phyloP scores from a whole-genome alignment of 2,329 filamentous ascomycete species.

The Reticulascus tulasneorum region DNA sequence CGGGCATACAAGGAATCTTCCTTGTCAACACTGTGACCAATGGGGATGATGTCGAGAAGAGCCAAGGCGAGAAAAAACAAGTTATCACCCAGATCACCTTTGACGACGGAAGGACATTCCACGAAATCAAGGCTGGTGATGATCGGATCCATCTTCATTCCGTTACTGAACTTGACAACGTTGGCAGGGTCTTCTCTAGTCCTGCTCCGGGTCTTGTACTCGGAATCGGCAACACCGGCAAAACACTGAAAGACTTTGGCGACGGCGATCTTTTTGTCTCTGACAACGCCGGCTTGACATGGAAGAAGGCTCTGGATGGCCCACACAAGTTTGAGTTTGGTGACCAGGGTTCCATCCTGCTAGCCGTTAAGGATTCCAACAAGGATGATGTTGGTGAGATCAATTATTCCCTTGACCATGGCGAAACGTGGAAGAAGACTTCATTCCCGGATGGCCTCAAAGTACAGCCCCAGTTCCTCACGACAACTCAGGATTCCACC shows the following conservation, averaged over 20 bases:
- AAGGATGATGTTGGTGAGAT: conserved; percentile 55
- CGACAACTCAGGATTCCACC: conserved; percentile 88
- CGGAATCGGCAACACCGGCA: conserved; percentile 88
- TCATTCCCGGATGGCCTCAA: conserved; percentile 63
- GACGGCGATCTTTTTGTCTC: conserved; percentile 84
- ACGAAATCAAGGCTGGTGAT: conserved; percentile 63
- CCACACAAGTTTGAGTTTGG: conserved; percentile 97
- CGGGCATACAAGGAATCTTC: conserved; percentile 87
- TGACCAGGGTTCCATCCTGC: conserved; percentile 82
- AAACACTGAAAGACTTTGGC: conserved; percentile 63
- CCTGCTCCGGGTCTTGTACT: conserved; percentile 90
- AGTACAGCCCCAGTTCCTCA: conserved; percentile 69
- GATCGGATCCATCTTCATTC: conserved; percentile 83
- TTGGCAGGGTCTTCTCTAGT: conserved; percentile 87
- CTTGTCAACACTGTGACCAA: conserved; percentile 89
- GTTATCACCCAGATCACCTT: conserved; percentile 84
- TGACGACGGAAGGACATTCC: conserved; percentile 87
- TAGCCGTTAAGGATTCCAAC: conserved; percentile 74
- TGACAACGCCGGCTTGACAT: conserved; percentile 83
- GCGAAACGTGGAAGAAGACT: conserved; percentile 74
- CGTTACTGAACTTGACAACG: conserved; percentile 77
- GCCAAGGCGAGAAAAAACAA: conserved; percentile 54
- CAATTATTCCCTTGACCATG: conserved; percentile 83
- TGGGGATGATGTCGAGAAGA: conserved; percentile 66
- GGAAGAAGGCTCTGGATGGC: conserved; percentile 70